Evolutionary conservation across 108 stramenopile genomes (phyloP), one percentile per base, ranked within the genome.

Genomic region (Cyclotella sp.): DNA sequence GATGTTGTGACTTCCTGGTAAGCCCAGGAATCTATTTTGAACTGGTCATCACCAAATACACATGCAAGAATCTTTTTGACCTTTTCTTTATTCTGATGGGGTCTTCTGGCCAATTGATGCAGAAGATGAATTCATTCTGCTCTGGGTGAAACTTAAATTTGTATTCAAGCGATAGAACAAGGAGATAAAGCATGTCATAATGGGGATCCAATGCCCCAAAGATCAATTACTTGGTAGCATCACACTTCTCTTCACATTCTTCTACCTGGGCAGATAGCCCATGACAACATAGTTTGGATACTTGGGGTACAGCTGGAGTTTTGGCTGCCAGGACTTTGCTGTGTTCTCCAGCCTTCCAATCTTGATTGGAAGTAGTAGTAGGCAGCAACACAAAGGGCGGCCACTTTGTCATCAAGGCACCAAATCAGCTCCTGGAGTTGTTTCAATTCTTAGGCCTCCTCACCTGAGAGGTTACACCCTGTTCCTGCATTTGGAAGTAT

Each of bases 171-270:
- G 49, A 68, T 3, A n/a, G 15, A 26, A 0, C 71, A 15, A 66
- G 19, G 4, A 21, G 13, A 12, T 18, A 16, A 46, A 66, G 18
- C 0, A 52, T 55, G 58, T 65, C 66, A 43, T 58, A 75, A 22
- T 47, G 52, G 19, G 22, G 34, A 5, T 75, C 64, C 29, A 55
- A 28, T 18, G 74, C 54, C 16, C 74, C 74, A 55, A 75, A 16
- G 9, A 75, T 21, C 30, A 75, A 6, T 59, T 75, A 64, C 12
- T 18, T 6, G 19, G 74, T 64, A 12, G 74, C 9, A 45, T 75
- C 74, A 13, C 64, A 15, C 49, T 66, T 52, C n/a, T 64, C 73
- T 24, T 27, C 3, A 63, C 62, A 57, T 75, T 75, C 30, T 75
- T 75, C n/a, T 44, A 65, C 73, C 73, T 49, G 45, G 22, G 22